phyloP scores from a whole-genome alignment of 139 green algal genomes.

The Picochlorum sp. region DNA sequence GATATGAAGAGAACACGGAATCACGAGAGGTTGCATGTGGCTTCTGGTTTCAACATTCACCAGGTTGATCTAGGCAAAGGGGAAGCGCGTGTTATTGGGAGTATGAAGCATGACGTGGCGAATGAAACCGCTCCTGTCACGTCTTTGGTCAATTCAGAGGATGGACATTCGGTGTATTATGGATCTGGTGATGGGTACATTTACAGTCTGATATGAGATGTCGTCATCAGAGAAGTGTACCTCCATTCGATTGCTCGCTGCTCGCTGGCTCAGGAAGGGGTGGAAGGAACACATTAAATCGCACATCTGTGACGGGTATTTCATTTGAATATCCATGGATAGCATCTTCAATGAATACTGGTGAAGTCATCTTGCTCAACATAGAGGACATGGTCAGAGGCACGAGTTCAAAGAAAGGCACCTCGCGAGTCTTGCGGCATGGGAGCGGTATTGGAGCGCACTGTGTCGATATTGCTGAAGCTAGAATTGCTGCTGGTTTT shows the following conservation, averaged over 20 bases:
- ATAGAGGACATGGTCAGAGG: conserved; percentile 15
- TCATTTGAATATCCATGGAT: conserved; percentile 61
- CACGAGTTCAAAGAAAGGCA: neutral
- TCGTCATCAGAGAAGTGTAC: too few species aligned
- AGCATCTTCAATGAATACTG: conserved; percentile 15
- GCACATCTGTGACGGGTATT: conserved; percentile 21
- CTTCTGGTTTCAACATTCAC: neutral
- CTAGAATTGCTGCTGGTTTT: conserved; percentile 32
- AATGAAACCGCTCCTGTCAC: conserved; percentile 11
- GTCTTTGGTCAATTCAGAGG: conserved; percentile 40
- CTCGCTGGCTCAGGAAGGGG: too few species aligned
- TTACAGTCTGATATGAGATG: neutral
- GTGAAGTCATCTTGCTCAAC: conserved; percentile 23
- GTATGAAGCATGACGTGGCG: neutral
- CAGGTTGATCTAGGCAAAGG: conserved; percentile 6
- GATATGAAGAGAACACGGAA: conserved; percentile 13
- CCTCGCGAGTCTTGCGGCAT: neutral
- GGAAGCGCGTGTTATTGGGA: neutral
- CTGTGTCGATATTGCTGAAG: conserved; percentile 40
- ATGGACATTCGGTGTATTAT: conserved; percentile 44
- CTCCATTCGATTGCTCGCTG: too few species aligned
- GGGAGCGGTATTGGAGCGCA: conserved; percentile 10
- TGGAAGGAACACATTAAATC: conserved; percentile 13
- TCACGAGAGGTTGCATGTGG: conserved; percentile 10
- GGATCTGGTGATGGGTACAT: conserved; percentile 39